These are phyloP conservation scores for Ceratopteris richardii DNA, from an alignment of 75 land plant genomes.

Conservation along the genomic window DNA sequence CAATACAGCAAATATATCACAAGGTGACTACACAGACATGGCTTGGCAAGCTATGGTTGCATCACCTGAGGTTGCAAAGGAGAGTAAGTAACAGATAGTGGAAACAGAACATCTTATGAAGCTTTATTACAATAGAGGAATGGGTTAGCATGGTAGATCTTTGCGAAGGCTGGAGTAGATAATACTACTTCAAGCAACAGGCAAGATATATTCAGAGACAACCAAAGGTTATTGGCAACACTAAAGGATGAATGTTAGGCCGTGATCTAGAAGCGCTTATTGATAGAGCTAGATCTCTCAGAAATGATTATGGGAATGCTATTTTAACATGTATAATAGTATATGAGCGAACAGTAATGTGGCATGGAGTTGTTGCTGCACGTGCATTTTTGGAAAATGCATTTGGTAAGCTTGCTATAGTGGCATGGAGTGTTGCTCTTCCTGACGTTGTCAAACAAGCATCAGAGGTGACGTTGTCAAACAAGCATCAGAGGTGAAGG, in stretches of 20 bases:
- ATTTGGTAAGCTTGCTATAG: too few species aligned
- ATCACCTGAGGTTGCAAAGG: conserved; percentile 76
- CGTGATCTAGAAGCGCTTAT: conserved; percentile 57
- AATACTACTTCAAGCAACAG: conserved; percentile 84
- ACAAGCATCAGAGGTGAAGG: too few species aligned
- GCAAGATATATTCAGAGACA: conserved; percentile 72
- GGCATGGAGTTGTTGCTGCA: too few species aligned
- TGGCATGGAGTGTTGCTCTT: too few species aligned
- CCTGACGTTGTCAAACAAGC: too few species aligned
- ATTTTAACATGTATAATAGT: too few species aligned
- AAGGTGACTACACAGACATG: conserved; percentile 87
- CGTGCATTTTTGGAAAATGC: too few species aligned
- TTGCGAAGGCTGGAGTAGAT: conserved; percentile 81
- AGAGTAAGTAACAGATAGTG: conserved; percentile 78
- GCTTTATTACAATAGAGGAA: conserved; percentile 84
- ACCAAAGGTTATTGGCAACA: conserved; percentile 82
- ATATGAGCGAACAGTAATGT: too few species aligned
- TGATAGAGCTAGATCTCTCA: conserved; percentile 54
- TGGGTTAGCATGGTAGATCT: conserved; percentile 86
- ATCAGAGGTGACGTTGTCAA: too few species aligned
- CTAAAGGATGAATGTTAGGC: conserved; percentile 75
- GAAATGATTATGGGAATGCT: conserved; percentile 76
- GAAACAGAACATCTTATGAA: conserved; percentile 97
- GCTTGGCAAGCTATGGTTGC: conserved; percentile 93
- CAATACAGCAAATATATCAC: conserved; percentile 31